phyloP scores from a whole-genome alignment of 2,329 filamentous ascomycete genomes.

The Claviceps sp. region DNA sequence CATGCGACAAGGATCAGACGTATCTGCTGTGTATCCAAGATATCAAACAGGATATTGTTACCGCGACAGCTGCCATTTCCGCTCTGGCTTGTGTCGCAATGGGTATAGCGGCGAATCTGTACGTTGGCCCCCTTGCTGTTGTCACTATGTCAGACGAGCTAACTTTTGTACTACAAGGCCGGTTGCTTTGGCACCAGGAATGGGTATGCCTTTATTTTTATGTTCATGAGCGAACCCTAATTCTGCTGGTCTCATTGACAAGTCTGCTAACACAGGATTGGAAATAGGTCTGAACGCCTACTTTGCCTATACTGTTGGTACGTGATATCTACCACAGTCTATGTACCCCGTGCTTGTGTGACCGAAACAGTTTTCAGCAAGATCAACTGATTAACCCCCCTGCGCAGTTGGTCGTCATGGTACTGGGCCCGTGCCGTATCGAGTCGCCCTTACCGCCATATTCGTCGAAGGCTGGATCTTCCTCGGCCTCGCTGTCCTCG shows the following conservation, averaged over 20 bases:
- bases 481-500: constrained; percentile 63
- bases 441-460: constrained; percentile 68
- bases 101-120: constrained; percentile 70
- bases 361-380: background rate
- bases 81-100: constrained; percentile 71
- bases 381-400: constrained; percentile 1
- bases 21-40: constrained; percentile 51
- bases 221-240: background rate
- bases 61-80: constrained; percentile 71
- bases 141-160: constrained; percentile 1
- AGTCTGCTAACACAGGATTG: background rate
- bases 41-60: constrained; percentile 67
- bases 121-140: constrained; percentile 12
- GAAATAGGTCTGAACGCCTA: constrained; percentile 60
- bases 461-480: constrained; percentile 85
- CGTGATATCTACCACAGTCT: constrained; percentile 4
- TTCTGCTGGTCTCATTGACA: background rate
- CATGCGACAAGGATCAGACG: constrained; percentile 39
- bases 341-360: background rate
- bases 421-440: constrained; percentile 57
- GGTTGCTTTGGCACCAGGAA: constrained; percentile 28
- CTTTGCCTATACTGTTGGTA: constrained; percentile 55
- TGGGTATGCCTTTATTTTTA: constrained; percentile 18
- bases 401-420: constrained; percentile 57
- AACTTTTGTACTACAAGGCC: constrained; percentile 13